Evolutionary conservation across 139 green algal species (phyloP), one percentile per base, ranked within the genome.

Genomic region (Chlamydomonas applanata): DNA sequence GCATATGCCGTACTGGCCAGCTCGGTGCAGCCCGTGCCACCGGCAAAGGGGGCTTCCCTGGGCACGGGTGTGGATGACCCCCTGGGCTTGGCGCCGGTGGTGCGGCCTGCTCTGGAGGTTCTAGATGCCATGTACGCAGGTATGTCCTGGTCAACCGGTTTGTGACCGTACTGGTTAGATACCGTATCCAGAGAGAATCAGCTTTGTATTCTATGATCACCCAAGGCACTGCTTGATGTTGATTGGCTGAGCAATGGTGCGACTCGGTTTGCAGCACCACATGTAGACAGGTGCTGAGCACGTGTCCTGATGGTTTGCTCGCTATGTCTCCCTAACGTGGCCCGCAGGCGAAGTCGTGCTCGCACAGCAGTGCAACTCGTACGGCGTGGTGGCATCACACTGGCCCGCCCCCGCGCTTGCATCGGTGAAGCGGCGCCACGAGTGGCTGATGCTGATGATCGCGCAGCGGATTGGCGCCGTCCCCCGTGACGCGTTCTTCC

Each of bases 61-160:
- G n/a, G 62, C 62, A 40, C 17, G 19, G 69, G 33, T 4, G 63
- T 36, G 33, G 14, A 20, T 19, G 86, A 91, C 72, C 80, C 80
- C 1, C 69, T 89, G 61, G 89, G 89, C 16, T 32, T 94, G 45
- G 82, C 83, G 32, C 77, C 82, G 16, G 79, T 83, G 24, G 81
- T 86, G 45, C 59, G 57, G 29, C 83, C 85, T 13, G 80, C 78
- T 7, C 45, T 94, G 54, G 73, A 84, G 52, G 81, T 92, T 54
- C 74, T 97, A 68, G 91, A 97, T 69, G 76, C 82, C 40, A 81
- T 95, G 65, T 97, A 97, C 63, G 20, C 84, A 77, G 80, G 84
- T 87, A 68, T 46, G 78, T 34, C 22, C 17, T 32, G 20, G 46
- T 44, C 44, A 11, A 54, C 20, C 20, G 30, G 32, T 29, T 32